Evolutionary conservation across 75 land plant species (phyloP).

Genomic region (Pseudotsuga menziesii): DNA sequence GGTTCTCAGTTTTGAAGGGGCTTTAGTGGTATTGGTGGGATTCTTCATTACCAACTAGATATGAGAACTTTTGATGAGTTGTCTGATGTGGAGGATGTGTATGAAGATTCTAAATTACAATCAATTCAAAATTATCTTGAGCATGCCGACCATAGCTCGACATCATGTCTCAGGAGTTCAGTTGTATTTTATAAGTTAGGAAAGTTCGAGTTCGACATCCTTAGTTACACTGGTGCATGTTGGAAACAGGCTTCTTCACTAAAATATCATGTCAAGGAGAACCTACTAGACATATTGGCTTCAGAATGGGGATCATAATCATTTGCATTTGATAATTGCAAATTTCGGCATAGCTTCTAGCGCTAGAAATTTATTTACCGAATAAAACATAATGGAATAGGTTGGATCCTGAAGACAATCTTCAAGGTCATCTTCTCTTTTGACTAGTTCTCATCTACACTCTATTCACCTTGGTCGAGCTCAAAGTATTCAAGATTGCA

Average conservation of each 20-base stretch:
- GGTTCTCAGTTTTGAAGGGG: conserved; percentile 74
- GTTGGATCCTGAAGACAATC: too few species aligned
- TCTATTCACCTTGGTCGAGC: conserved; percentile 9
- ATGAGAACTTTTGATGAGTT: conserved; percentile 61
- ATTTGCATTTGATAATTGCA: too few species aligned
- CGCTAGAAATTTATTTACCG: too few species aligned
- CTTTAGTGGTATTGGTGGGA: conserved; percentile 73
- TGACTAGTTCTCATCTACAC: conserved; percentile 11
- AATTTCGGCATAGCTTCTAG: too few species aligned
- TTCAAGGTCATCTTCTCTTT: too few species aligned
- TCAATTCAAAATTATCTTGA: too few species aligned
- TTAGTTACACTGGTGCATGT: background rate
- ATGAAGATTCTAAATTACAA: conserved; percentile 49
- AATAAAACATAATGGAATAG: too few species aligned
- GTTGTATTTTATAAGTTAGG: background rate
- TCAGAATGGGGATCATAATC: too few species aligned
- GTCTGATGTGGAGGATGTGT: conserved; percentile 48
- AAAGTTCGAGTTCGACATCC: background rate
- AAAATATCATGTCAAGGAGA: background rate
- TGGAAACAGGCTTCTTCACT: conserved; percentile 4
- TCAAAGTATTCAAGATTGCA: conserved; percentile 25
- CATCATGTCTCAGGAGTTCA: too few species aligned
- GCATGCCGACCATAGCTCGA: too few species aligned
- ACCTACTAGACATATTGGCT: too few species aligned
- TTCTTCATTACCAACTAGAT: conserved; percentile 62